Percentiles rank a stretch among this genome's conserved stretches.
Conservation (phyloP, 2,329 filamentous ascomycete species). For the Nannizzia gypsea region DNA sequence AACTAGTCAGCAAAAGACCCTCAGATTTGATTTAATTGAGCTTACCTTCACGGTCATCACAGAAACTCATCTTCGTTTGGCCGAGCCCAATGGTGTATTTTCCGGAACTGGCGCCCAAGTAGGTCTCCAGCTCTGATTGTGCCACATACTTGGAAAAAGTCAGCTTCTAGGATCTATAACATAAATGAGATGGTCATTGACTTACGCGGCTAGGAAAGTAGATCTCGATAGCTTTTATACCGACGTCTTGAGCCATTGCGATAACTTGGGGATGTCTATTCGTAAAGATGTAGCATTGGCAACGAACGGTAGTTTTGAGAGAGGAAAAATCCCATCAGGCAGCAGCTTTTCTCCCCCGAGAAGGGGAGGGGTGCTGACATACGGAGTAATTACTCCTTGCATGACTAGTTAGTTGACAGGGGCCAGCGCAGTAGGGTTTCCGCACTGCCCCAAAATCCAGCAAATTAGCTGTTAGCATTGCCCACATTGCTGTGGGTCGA, state of each 20-base stretch:
- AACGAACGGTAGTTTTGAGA: background rate
- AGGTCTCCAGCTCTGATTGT: constrained; percentile 70
- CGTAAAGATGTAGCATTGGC: background rate
- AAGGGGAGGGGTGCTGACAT: no score
- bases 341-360: no score
- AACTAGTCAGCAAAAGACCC: background rate
- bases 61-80: constrained; percentile 87
- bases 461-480: background rate
- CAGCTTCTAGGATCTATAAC: background rate
- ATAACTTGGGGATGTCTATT: constrained; percentile 22
- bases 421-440: no score
- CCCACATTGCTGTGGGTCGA: background rate
- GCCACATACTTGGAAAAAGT: constrained; percentile 57
- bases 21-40: background rate
- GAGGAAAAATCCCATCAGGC: no score
- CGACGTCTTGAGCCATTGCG: constrained; percentile 64
- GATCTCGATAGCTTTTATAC: constrained; percentile 86
- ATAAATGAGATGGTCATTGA: background rate
- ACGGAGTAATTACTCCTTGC: no score
- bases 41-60: constrained; percentile 75
- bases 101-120: constrained; percentile 67
- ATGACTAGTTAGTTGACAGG: no score
- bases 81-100: constrained; percentile 88
- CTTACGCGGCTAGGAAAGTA: constrained; percentile 77
- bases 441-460: background rate